Percentiles rank a stretch among this genome's conserved stretches.
phyloP scores from a whole-genome alignment of 495 filamentous ascomycete species.

The Hyaloscypha variabilis region DNA sequence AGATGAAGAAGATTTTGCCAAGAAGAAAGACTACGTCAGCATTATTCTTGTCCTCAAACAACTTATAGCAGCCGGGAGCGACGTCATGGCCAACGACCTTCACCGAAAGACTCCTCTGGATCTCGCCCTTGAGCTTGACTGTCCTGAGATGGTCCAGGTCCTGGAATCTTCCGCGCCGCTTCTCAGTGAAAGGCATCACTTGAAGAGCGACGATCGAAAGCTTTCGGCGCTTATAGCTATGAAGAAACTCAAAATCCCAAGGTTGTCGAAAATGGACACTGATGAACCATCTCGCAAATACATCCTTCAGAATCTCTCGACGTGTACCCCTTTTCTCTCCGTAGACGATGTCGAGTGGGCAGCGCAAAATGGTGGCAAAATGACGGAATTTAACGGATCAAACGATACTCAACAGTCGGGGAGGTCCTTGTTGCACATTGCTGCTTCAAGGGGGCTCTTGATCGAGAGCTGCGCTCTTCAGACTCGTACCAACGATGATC shows the following conservation, averaged over 20 bases:
- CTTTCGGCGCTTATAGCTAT: neutral
- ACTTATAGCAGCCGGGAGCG: constrained; percentile 30
- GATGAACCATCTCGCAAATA: neutral
- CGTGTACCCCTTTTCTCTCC: constrained; percentile 1
- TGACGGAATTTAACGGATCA: constrained; percentile 3
- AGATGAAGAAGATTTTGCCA: neutral
- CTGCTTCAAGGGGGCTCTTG: constrained; percentile 19
- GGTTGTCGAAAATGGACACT: neutral
- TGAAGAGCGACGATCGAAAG: neutral
- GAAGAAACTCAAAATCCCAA: neutral
- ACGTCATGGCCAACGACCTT: constrained; percentile 25
- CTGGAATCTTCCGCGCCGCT: constrained; percentile 1
- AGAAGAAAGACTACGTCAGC: neutral
- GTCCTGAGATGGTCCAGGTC: constrained; percentile 19
- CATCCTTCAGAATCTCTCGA: neutral
- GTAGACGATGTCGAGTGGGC: constrained; percentile 15
- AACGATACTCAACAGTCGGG: neutral
- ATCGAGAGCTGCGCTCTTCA: constrained; percentile 3
- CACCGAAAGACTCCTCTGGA: constrained; percentile 20
- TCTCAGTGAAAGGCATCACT: neutral
- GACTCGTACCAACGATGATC: constrained; percentile 15
- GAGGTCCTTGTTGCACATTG: constrained; percentile 8
- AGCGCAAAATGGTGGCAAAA: constrained; percentile 7
- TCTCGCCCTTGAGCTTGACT: constrained; percentile 15
- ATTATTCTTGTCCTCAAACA: constrained; percentile 2